Percentiles rank a stretch among this genome's conserved stretches.
Evolutionary conservation across 148 eudicot species (phyloP).

Genomic region (Euryodendron excelsum): DNA sequence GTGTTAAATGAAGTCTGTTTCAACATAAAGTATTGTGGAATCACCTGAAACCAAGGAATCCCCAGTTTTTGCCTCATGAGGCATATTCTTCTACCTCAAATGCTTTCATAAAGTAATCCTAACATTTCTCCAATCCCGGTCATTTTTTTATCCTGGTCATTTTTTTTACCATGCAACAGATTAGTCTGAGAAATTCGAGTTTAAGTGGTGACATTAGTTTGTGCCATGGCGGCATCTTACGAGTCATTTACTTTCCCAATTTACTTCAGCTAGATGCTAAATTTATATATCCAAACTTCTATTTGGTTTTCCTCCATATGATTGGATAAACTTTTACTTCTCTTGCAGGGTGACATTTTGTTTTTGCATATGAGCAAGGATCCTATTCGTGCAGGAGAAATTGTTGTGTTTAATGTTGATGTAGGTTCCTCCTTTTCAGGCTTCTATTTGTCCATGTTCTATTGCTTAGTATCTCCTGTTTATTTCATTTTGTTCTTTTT

Average conservation of each 20-base stretch:
- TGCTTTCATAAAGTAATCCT: neutral
- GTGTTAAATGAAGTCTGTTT: neutral
- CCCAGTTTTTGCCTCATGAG: neutral
- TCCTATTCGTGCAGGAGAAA: conserved; percentile 79
- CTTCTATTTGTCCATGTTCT: neutral
- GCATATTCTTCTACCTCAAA: neutral
- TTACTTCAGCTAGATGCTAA: neutral
- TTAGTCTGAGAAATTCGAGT: too few relatives aligned
- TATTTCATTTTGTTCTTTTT: neutral
- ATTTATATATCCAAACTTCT: neutral
- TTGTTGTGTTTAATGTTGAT: conserved; percentile 77
- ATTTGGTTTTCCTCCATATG: neutral
- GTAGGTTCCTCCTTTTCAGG: conserved; percentile 25
- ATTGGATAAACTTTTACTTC: neutral
- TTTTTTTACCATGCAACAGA: too few relatives aligned
- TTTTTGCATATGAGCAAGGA: conserved; percentile 61
- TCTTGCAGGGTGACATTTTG: conserved; percentile 71
- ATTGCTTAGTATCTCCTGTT: neutral
- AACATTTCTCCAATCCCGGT: too few relatives aligned
- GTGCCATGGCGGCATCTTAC: too few relatives aligned
- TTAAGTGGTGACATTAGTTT: too few relatives aligned
- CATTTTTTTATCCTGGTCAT: too few relatives aligned
- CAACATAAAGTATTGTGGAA: neutral
- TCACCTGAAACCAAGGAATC: neutral
- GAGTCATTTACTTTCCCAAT: too few relatives aligned